Evolutionary conservation across 2,329 filamentous ascomycete species (phyloP).

Genomic region (Fusarium guadeloupense): DNA sequence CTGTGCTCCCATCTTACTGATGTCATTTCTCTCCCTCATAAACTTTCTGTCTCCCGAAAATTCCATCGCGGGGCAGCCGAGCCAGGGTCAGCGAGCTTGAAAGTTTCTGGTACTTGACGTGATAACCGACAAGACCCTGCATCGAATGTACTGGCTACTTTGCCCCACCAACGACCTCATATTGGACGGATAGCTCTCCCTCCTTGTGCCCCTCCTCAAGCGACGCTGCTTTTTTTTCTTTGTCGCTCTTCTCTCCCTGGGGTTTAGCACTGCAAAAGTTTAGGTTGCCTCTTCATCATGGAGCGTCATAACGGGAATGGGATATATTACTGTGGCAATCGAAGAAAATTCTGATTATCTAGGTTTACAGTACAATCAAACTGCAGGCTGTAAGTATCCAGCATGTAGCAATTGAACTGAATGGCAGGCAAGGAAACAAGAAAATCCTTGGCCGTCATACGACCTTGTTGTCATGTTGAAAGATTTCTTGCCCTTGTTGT

Average conservation of each 20-base stretch:
- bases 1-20: slow-evolving; percentile 36
- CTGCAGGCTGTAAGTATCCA: not conserved
- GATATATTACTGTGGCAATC: slow-evolving; percentile 25
- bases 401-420: not conserved
- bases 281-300: slow-evolving; percentile 27
- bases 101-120: slow-evolving; percentile 31
- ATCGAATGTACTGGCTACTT: slow-evolving; percentile 27
- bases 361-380: not conserved
- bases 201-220: slow-evolving; percentile 34
- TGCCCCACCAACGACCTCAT: slow-evolving; percentile 35
- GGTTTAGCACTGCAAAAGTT: slow-evolving; percentile 29
- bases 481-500: slow-evolving; percentile 12
- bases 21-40: slow-evolving; percentile 45
- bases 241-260: slow-evolving; percentile 37
- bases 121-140: fast-evolving
- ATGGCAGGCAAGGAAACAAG: not conserved
- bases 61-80: slow-evolving; percentile 46
- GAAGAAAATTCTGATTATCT: slow-evolving; percentile 16
- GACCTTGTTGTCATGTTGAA: slow-evolving; percentile 3
- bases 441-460: not conserved
- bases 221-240: slow-evolving; percentile 17
- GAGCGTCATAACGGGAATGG: slow-evolving; percentile 25
- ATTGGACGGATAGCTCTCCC: slow-evolving; percentile 26
- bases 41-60: slow-evolving; percentile 41
- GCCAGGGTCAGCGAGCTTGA: slow-evolving; percentile 15